Evolutionary conservation across 2,329 filamentous ascomycete genomes (phyloP).

Genomic region (Huntiella bhutanensis): DNA sequence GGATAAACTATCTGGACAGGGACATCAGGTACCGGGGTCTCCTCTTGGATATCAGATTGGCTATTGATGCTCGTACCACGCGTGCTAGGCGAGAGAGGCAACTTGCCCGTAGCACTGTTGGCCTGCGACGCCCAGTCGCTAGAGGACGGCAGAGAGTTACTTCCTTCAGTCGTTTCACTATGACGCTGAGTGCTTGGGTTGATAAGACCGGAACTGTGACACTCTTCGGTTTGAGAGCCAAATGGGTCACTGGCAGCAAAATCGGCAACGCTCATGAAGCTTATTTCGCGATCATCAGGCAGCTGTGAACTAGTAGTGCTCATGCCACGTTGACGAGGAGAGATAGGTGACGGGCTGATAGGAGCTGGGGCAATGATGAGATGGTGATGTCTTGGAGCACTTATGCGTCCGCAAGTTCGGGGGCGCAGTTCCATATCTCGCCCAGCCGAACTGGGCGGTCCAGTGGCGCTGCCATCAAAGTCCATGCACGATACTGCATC

Average conservation of each 20-base stretch:
- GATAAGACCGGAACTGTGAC: slow-evolving; percentile 4
- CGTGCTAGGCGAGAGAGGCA: slow-evolving; percentile 46
- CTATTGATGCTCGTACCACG: slow-evolving; percentile 47
- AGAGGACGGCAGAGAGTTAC: slow-evolving; percentile 31
- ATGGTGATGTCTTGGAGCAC: too few species aligned
- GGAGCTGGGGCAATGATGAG: slow-evolving; percentile 5
- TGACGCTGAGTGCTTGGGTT: slow-evolving; percentile 30
- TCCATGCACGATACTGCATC: background rate
- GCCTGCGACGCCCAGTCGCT: slow-evolving; percentile 45
- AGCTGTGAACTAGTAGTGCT: background rate
- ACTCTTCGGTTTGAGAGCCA: slow-evolving; percentile 14
- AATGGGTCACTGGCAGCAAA: slow-evolving; percentile 33
- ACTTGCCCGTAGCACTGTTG: slow-evolving; percentile 43
- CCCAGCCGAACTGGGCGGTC: slow-evolving; percentile 1
- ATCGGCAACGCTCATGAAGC: slow-evolving; percentile 28
- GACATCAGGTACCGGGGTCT: slow-evolving; percentile 14
- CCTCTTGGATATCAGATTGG: slow-evolving; percentile 37
- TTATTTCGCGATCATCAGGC: background rate
- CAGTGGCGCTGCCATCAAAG: background rate
- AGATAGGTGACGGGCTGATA: slow-evolving; percentile 3
- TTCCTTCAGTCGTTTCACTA: slow-evolving; percentile 41
- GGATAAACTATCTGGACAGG: slow-evolving; percentile 7
- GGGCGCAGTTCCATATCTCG: background rate
- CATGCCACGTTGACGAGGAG: background rate
- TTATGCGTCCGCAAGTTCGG: background rate